Evolutionary conservation across 2,329 filamentous ascomycete genomes (phyloP).

Genomic region (Aureobasidium mangrovei): DNA sequence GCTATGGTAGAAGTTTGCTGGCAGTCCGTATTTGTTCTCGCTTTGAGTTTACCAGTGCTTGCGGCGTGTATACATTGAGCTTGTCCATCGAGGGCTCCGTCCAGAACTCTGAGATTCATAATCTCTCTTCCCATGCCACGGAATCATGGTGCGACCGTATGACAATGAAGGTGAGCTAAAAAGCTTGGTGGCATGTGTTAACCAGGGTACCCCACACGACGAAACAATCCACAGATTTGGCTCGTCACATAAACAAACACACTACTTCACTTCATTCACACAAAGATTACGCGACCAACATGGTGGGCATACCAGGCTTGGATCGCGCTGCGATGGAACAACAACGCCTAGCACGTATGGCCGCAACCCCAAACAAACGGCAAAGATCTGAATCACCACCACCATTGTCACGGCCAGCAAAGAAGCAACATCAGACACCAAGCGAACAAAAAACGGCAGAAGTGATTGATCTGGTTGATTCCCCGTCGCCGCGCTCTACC

Average conservation of each 20-base stretch:
- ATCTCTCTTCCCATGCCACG: no score
- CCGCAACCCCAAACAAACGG: slow-evolving; percentile 42
- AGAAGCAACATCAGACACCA: slow-evolving; percentile 9
- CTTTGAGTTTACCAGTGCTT: no score
- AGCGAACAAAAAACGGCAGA: slow-evolving; percentile 14
- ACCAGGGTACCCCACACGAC: no score
- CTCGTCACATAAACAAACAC: no score
- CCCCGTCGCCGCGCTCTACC: not conserved
- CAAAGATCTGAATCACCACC: slow-evolving; percentile 38
- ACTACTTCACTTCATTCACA: not conserved
- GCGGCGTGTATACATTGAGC: no score
- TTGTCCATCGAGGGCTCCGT: no score
- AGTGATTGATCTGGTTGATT: not conserved
- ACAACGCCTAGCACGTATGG: slow-evolving; percentile 64
- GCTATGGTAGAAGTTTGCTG: no score
- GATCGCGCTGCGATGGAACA: slow-evolving; percentile 79
- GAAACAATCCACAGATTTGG: not conserved
- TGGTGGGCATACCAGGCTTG: slow-evolving; percentile 43
- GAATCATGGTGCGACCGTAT: not conserved
- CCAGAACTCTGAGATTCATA: no score
- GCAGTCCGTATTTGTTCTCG: no score
- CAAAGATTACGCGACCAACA: not conserved
- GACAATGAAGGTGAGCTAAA: no score
- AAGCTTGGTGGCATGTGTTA: no score
- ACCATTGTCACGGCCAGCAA: slow-evolving; percentile 16